Conservation (phyloP, 2,329 filamentous ascomycete genomes). For the Botryotinia convoluta region DNA sequence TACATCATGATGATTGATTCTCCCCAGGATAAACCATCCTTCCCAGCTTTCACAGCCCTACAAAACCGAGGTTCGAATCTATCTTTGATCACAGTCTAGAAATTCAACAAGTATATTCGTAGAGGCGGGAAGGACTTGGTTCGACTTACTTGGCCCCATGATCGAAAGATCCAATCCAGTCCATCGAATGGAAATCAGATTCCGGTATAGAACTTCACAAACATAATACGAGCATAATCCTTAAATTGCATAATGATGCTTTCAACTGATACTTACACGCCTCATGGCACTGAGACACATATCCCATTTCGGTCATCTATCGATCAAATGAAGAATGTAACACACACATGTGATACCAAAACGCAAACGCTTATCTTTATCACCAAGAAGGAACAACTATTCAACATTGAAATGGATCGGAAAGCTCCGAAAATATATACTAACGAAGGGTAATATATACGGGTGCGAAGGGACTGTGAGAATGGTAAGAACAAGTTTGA, state of each 20-base stretch:
- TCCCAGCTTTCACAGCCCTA: background rate
- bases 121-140: background rate
- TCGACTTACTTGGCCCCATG: background rate
- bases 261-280: conserved; percentile 9
- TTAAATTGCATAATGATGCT: background rate
- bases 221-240: background rate
- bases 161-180: background rate
- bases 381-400: conserved; percentile 1
- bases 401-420: background rate
- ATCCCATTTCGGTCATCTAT: background rate
- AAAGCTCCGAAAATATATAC: conserved; percentile 6
- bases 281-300: background rate
- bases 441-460: background rate
- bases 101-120: background rate
- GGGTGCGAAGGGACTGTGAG: background rate
- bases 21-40: background rate
- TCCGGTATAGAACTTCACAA: too few species aligned
- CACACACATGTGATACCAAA: background rate
- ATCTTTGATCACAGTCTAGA: background rate
- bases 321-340: conserved; percentile 8
- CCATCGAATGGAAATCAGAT: background rate
- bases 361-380: background rate
- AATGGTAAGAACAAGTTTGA: background rate
- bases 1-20: background rate
- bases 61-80: background rate